These are phyloP conservation scores for Aurifilum marmelostoma DNA, from an alignment of 2,329 filamentous ascomycete species.

Conservation along the genomic window DNA sequence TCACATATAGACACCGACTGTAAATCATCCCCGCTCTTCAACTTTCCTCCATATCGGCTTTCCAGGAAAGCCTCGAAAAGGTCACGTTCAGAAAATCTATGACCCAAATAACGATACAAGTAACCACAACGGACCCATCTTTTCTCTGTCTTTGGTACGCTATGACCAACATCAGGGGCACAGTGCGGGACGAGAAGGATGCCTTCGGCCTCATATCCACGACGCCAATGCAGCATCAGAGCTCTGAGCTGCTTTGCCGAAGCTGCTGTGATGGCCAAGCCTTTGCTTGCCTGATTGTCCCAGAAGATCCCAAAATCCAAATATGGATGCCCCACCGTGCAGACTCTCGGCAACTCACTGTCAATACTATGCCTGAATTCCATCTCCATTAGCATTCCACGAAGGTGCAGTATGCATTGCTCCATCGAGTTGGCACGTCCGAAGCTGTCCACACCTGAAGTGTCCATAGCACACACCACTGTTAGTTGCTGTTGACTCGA, in stretches of 20 bases:
- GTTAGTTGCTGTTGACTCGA: too few relatives aligned
- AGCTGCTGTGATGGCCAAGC: neutral
- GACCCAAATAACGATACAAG: too few relatives aligned
- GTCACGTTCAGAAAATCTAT: too few relatives aligned
- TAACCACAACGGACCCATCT: neutral
- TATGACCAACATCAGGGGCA: neutral
- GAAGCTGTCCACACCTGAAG: neutral
- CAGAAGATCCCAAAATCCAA: neutral
- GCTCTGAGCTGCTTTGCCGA: neutral
- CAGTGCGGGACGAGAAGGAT: neutral
- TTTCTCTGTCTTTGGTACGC: neutral
- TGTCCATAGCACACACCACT: neutral
- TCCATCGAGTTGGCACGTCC: neutral
- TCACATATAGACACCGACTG: too few relatives aligned
- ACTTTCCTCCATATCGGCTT: too few relatives aligned
- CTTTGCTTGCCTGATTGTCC: neutral
- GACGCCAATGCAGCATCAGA: neutral
- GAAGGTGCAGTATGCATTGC: neutral
- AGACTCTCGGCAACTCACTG: neutral
- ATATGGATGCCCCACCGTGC: neutral
- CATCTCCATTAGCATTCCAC: neutral
- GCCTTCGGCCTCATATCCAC: too few relatives aligned
- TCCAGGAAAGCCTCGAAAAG: too few relatives aligned
- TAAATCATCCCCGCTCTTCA: too few relatives aligned
- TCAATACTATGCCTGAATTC: neutral